Percentiles rank a stretch among this genome's conserved stretches.
Conservation (phyloP, 768 basidiomycete genomes). For the Pleurotus citrinopileatus region DNA sequence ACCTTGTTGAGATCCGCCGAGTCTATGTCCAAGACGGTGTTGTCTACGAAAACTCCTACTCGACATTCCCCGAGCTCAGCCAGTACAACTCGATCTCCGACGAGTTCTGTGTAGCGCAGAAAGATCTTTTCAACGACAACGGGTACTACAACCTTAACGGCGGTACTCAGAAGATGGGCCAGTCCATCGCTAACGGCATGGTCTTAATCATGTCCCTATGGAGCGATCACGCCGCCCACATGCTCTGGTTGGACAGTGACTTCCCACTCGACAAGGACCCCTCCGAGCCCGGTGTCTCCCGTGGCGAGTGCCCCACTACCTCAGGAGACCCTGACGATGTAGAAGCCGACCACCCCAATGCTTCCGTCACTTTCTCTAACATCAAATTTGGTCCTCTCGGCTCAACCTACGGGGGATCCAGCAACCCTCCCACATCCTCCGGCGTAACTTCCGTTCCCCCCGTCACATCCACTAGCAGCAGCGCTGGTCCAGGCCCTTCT, state of each 20-base stretch:
- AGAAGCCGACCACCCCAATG: conserved; percentile 25
- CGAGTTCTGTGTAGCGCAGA: conserved; percentile 35
- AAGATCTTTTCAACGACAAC: conserved; percentile 32
- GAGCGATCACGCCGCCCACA: conserved; percentile 37
- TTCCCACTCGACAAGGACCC: conserved; percentile 23
- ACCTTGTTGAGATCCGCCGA: conserved; percentile 25
- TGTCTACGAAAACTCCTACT: conserved; percentile 32
- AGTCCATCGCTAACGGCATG: conserved; percentile 30
- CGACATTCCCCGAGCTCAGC: conserved; percentile 28
- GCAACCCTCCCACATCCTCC: not conserved
- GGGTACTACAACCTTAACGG: conserved; percentile 31
- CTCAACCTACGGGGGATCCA: conserved; percentile 25
- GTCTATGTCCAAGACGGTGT: conserved; percentile 36
- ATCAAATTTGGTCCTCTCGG: conserved; percentile 37
- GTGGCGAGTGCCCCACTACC: conserved; percentile 36
- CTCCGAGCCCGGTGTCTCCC: conserved; percentile 28
- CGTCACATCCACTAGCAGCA: not conserved
- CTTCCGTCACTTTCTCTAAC: conserved; percentile 36
- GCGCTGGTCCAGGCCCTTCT: too few species aligned
- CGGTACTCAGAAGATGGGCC: conserved; percentile 23
- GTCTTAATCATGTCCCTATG: conserved; percentile 35
- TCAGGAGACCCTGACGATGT: conserved; percentile 34
- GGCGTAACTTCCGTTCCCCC: not conserved
- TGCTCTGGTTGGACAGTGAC: conserved; percentile 40
- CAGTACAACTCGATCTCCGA: conserved; percentile 36